A percentile compares a stretch with the other conserved stretches of the same genome.
phyloP scores from a whole-genome alignment of 805 yeast genomes.

The Saccharomyces jurei region DNA sequence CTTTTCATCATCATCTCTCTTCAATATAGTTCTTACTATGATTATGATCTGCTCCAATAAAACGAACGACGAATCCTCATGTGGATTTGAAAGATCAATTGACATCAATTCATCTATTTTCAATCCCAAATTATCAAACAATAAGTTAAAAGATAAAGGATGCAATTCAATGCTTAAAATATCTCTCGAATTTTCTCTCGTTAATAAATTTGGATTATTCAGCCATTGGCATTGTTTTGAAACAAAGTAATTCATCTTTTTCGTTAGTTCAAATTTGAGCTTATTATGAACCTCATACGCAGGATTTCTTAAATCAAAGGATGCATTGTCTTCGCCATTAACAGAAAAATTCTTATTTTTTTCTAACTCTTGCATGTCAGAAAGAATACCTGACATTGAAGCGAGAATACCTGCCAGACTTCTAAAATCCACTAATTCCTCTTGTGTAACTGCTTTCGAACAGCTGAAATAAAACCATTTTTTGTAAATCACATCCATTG shows the following conservation, averaged over 20 bases:
- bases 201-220: conserved; percentile 39
- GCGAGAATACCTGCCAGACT: conserved; percentile 68
- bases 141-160: conserved; percentile 41
- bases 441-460: conserved; percentile 18
- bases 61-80: conserved; percentile 19
- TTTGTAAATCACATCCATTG: conserved; percentile 31
- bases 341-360: not conserved
- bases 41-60: conserved; percentile 42
- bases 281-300: conserved; percentile 1
- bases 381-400: conserved; percentile 55
- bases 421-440: conserved; percentile 42
- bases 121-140: conserved; percentile 37
- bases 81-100: conserved; percentile 8
- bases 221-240: conserved; percentile 41
- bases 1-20: conserved; percentile 18
- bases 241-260: conserved; percentile 38
- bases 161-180: conserved; percentile 56
- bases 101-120: conserved; percentile 26
- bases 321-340: not conserved
- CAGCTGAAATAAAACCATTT: conserved; percentile 18
- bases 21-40: conserved; percentile 34
- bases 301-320: not conserved
- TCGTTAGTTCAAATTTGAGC: conserved; percentile 26
- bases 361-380: not conserved
- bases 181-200: conserved; percentile 63